Conservation (phyloP, 2,329 filamentous ascomycete genomes). For the Rhynchosporium secalis region DNA sequence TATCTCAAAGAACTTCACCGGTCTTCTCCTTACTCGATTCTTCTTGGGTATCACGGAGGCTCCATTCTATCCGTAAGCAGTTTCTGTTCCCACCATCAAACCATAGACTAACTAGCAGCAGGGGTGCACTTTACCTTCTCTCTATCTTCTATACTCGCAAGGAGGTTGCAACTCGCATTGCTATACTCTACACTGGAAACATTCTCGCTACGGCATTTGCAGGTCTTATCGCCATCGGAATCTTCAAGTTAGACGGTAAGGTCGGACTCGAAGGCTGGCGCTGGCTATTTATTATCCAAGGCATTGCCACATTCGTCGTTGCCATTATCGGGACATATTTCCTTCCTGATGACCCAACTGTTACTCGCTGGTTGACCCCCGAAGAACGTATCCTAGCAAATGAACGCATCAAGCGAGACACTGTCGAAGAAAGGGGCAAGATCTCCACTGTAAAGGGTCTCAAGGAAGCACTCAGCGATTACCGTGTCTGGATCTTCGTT, state of each 20-base stretch:
- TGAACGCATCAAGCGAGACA: constrained; percentile 22
- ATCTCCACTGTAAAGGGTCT: constrained; percentile 42
- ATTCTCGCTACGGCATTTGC: constrained; percentile 42
- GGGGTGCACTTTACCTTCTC: constrained; percentile 48
- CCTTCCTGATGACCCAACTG: constrained; percentile 52
- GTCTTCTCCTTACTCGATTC: constrained; percentile 43
- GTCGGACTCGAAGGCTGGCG: constrained; percentile 44
- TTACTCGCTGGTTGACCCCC: constrained; percentile 26
- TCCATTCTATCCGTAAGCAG: constrained; percentile 43
- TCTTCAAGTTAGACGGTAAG: constrained; percentile 42
- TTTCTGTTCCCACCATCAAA: too few relatives aligned
- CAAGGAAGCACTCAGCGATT: constrained; percentile 44
- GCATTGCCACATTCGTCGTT: constrained; percentile 21
- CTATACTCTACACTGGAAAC: constrained; percentile 43
- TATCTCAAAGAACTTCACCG: constrained; percentile 43
- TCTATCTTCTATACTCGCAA: constrained; percentile 51
- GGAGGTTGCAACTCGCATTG: constrained; percentile 40
- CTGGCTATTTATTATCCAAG: constrained; percentile 47
- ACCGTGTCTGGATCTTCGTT: constrained; percentile 46
- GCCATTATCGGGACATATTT: constrained; percentile 31
- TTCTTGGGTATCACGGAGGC: constrained; percentile 28
- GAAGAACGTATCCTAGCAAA: constrained; percentile 25
- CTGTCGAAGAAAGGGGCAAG: constrained; percentile 41
- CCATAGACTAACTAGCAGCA: neutral
- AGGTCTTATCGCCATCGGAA: constrained; percentile 43